Conservation (phyloP, 148 eudicot genomes). For the Camellia granthamiana region DNA sequence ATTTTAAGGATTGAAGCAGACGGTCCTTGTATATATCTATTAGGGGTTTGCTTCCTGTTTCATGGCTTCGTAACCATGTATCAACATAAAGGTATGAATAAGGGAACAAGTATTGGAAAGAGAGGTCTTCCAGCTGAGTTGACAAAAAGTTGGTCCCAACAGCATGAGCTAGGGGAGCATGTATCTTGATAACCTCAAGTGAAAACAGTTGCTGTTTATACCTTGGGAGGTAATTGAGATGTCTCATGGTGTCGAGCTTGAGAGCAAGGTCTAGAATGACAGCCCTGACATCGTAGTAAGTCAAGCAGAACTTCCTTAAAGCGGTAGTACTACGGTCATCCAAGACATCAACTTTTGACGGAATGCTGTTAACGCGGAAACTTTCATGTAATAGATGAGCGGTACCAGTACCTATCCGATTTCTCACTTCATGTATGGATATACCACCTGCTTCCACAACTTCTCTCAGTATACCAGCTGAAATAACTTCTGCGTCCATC, state of each 20-base stretch:
- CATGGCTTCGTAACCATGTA: constrained; percentile 85
- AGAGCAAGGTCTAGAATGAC: constrained; percentile 76
- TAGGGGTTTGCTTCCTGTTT: constrained; percentile 60
- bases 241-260: constrained; percentile 84
- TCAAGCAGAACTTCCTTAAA: constrained; percentile 76
- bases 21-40: constrained; percentile 62
- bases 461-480: constrained; percentile 86
- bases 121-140: constrained; percentile 80
- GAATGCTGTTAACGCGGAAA: constrained; percentile 62
- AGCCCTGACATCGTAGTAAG: constrained; percentile 88
- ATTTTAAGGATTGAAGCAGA: constrained; percentile 47
- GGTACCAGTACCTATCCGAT: constrained; percentile 61
- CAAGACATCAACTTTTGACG: constrained; percentile 56
- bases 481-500: constrained; percentile 99
- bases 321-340: constrained; percentile 85
- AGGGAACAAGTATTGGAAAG: constrained; percentile 86
- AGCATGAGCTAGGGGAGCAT: constrained; percentile 94
- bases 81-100: constrained; percentile 83
- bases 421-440: constrained; percentile 61
- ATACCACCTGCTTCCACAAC: constrained; percentile 70
- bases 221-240: constrained; percentile 75
- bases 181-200: constrained; percentile 85
- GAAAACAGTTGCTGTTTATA: constrained; percentile 70
- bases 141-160: constrained; percentile 67
- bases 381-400: constrained; percentile 92